phyloP scores from a whole-genome alignment of 1,139 yeast genomes.

The Yamadazyma songkhlaensis region DNA sequence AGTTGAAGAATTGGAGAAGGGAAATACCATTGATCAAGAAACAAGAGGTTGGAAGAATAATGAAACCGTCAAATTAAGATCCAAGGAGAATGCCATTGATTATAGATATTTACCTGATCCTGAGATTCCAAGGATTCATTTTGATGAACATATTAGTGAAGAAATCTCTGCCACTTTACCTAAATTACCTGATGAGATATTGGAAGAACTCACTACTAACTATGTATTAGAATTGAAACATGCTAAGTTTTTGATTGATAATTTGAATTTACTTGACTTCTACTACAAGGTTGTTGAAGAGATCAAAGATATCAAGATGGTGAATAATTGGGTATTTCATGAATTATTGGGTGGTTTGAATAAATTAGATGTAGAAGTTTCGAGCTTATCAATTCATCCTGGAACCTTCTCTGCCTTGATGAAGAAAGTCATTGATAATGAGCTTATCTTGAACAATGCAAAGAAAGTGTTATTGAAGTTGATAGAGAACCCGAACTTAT shows the following conservation, averaged over 20 bases:
- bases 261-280: constrained; percentile 44
- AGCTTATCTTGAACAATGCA: constrained; percentile 54
- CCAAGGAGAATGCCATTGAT: constrained; percentile 80
- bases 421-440: constrained; percentile 17
- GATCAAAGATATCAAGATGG: constrained; percentile 16
- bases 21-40: constrained; percentile 49
- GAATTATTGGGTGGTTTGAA: constrained; percentile 72
- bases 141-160: constrained; percentile 35
- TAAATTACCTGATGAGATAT: constrained; percentile 58
- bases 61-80: constrained; percentile 61
- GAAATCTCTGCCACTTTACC: constrained; percentile 50
- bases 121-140: constrained; percentile 63
- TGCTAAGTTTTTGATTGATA: constrained; percentile 58
- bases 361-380: constrained; percentile 45
- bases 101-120: constrained; percentile 95
- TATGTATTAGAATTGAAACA: constrained; percentile 66
- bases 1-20: constrained; percentile 33
- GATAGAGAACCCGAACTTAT: constrained; percentile 38
- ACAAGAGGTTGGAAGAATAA: constrained; percentile 93
- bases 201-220: constrained; percentile 42
- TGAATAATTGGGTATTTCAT: constrained; percentile 83
- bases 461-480: constrained; percentile 60
- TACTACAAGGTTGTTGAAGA: constrained; percentile 45
- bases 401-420: constrained; percentile 23
- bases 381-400: constrained; percentile 24